Percentiles rank a stretch among this genome's conserved stretches.
phyloP scores from a whole-genome alignment of 2,329 filamentous ascomycete species.

The Colletotrichum tamarilloi region DNA sequence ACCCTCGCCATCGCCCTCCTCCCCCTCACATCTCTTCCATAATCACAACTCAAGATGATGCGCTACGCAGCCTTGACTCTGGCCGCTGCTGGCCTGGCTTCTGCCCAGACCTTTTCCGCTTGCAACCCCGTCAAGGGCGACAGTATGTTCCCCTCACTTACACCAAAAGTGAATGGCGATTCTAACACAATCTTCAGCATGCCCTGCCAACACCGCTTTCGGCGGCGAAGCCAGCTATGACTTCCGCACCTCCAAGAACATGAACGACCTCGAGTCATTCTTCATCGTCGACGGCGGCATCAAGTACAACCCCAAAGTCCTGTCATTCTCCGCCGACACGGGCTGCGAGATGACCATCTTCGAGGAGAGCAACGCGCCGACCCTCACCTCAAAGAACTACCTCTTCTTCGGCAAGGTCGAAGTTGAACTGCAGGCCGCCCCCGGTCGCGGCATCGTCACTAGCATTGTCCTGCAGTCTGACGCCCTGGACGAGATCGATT shows the following conservation, averaged over 20 bases:
- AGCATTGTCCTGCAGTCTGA: conserved; percentile 62
- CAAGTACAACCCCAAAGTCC: conserved; percentile 49
- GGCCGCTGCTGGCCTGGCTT: conserved; percentile 28
- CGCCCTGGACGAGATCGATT: conserved; percentile 65
- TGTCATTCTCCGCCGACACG: conserved; percentile 48
- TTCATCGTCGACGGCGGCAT: conserved; percentile 67
- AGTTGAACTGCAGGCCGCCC: conserved; percentile 57
- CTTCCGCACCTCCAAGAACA: conserved; percentile 42
- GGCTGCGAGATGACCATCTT: conserved; percentile 62
- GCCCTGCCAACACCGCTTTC: conserved; percentile 36
- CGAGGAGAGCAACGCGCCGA: conserved; percentile 59
- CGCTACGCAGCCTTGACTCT: conserved; percentile 24
- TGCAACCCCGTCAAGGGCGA: conserved; percentile 37
- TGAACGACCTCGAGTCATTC: conserved; percentile 53
- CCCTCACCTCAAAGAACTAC: conserved; percentile 57
- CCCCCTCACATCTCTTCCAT: not conserved
- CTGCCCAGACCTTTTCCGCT: conserved; percentile 33
- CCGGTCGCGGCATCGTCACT: conserved; percentile 60
- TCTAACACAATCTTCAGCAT: conserved; percentile 23
- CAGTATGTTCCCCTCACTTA: conserved; percentile 3
- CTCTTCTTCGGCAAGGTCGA: conserved; percentile 65
- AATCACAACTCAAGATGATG: conserved; percentile 1
- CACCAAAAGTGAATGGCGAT: not conserved
- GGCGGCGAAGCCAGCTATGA: conserved; percentile 28
- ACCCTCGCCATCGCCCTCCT: not conserved